Base-by-base conservation (phyloP, 176 grass and related monocot genomes). In the Phoenix roebelenii region DNA sequence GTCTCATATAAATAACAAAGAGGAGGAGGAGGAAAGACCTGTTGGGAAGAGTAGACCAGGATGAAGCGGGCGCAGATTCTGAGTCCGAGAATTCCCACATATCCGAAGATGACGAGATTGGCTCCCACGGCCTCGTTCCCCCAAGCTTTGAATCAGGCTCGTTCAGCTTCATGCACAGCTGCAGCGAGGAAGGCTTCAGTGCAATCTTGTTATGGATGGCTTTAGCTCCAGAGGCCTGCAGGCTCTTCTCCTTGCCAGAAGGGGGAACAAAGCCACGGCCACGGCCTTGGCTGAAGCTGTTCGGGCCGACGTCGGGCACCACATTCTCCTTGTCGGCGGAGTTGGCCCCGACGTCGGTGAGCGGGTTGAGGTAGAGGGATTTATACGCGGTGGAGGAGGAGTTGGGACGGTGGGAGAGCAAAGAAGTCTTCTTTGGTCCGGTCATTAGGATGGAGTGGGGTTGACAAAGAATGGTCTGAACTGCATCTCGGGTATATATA, bases 21-120 rank as follows among this genome's bases (percentile, higher is more conserved):
- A 39, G 10, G 35, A 44, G 10, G 35, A 35, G 32, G 32, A 52
- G 1, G 4, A 69, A 18, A 7, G 9, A 85, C 86, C 86, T 87
- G 63, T 97, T 97, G 53, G 87, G 81, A 49, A 97, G 92, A 16
- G 84, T 91, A 49, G 92, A 77, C 87, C 92, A 91, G 1, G 92
- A 97, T 10, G 92, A 85, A 12, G 87, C 92, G 17, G 87, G 87
- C 20, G 87, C 87, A 15, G 92, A 82, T 61, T 91, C 87, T 26
- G 76, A 85, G 71, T 91, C 84, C 18, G 87, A 91, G 74, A 97
- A 89, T 62, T 97, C 87, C 92, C 92, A 97, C 26, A 83, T 79
- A 66, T 90, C 92, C 25, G 80, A 75, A 22, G 86, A 62, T 20
- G 71, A 16, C 5, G 75, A 57, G 59, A 79, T 62, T 39, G 80